These are phyloP conservation scores for Leccinum pseudoinsigne DNA, from an alignment of 1,284 basidiomycete species.

Conservation along the genomic window DNA sequence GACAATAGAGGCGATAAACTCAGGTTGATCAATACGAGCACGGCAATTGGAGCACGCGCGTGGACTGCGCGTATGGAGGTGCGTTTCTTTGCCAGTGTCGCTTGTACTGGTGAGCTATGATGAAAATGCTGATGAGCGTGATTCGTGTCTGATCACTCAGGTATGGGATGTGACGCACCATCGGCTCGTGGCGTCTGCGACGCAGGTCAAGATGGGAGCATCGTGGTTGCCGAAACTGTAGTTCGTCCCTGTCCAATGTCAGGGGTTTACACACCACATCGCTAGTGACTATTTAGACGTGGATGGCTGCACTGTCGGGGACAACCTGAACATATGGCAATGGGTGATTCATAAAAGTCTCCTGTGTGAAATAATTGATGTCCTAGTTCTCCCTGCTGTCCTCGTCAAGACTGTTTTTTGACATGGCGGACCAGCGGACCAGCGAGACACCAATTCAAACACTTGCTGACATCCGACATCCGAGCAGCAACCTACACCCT, in stretches of 20 bases:
- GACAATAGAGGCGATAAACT: slow-evolving; percentile 46
- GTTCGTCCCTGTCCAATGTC: not conserved
- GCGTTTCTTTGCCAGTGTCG: not conserved
- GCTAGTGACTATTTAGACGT: too few species aligned
- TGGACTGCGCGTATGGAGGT: slow-evolving; percentile 50
- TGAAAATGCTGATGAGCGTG: not conserved
- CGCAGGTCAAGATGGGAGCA: slow-evolving; percentile 52
- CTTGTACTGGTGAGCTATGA: not conserved
- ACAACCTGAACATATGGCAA: too few species aligned
- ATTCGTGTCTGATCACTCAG: slow-evolving; percentile 30
- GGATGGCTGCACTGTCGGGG: too few species aligned
- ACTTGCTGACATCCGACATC: too few species aligned
- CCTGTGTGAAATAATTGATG: too few species aligned
- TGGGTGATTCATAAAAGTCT: too few species aligned
- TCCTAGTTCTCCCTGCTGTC: too few species aligned
- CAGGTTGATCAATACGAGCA: slow-evolving; percentile 48
- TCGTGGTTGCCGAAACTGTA: slow-evolving; percentile 40
- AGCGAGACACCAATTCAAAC: too few species aligned
- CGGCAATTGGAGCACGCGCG: slow-evolving; percentile 41
- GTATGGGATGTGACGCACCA: slow-evolving; percentile 54
- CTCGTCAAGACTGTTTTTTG: too few species aligned
- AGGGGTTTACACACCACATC: too few species aligned
- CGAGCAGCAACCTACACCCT: too few species aligned
- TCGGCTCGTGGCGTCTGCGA: slow-evolving; percentile 53
- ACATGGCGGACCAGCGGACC: too few species aligned